Base-by-base conservation (phyloP, 352 stramenopile genomes). In the Pythium phragmitis region DNA sequence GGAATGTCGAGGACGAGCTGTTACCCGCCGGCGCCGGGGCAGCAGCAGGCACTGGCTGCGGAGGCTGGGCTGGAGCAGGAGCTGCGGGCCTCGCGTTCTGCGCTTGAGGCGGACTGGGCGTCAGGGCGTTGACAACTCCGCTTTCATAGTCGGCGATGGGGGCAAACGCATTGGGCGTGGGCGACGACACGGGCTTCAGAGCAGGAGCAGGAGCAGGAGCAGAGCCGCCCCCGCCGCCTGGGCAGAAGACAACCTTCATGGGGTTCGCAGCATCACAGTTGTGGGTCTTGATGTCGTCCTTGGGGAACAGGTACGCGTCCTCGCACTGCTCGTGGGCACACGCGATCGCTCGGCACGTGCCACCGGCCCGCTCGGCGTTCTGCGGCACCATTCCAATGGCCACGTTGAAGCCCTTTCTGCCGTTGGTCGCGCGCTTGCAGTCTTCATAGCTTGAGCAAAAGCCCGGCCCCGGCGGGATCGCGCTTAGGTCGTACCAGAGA, bases 251-350 rank as follows among this genome's bases (percentile, higher is more conserved):
- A 3, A 92, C 74, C 16, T 84, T 72, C 43, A 80, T 75, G 9
- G 66, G 66, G 4, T 71, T 74, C 19, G 61, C 67, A 3, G 36
- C 47, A 0, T 75, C 70, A 28, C 82, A 92, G 48, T 72, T 73
- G 69, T 82, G 80, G n/a, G 73, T 91, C 73, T 92, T 92, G 46
- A 57, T 70, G 60, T 89, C 69, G 63, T 88, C 82, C 55, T 48
- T 69, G 6, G 82, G 82, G 64, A 69, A 92, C 16, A 80, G 68
- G 69, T 92, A 92, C 11, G 77, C 82, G 43, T 88, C 79, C 9
- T 60, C 42, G 58, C 80, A 89, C 4, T 50, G 12, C 0, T 55
- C 28, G 30, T 74, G 61, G 62, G 75, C 69, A 33, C 82, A 89
- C 7, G 62, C 49, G 11, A 92, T 53, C 17, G 49, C 21, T 11